phyloP scores from a whole-genome alignment of 345 rosid species.

The Salix suchowensis region DNA sequence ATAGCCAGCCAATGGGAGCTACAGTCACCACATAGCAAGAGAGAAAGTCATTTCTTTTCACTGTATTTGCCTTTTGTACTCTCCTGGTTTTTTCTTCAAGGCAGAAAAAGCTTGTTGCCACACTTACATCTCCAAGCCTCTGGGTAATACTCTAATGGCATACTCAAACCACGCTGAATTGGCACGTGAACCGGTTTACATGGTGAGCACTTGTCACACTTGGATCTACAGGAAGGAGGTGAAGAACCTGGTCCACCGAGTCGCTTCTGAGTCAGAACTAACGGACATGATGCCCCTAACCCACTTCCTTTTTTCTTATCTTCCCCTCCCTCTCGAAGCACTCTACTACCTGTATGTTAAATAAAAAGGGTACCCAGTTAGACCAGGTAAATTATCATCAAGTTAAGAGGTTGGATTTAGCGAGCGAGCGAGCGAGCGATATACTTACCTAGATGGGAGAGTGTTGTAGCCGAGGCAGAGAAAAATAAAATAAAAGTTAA shows the following conservation, averaged over 20 bases:
- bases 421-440: neutral
- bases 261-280: conserved; percentile 37
- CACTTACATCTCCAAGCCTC: conserved; percentile 99
- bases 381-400: too few relatives aligned
- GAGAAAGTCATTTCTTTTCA: neutral
- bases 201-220: conserved; percentile 77
- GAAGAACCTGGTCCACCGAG: conserved; percentile 59
- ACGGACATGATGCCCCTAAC: conserved; percentile 13
- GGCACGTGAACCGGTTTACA: conserved; percentile 89
- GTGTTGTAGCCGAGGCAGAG: conserved; percentile 29
- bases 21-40: neutral
- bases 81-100: conserved; percentile 26
- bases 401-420: neutral
- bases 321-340: conserved; percentile 21
- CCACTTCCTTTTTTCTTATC: conserved; percentile 25
- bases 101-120: conserved; percentile 73
- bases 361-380: neutral
- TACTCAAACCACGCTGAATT: conserved; percentile 61
- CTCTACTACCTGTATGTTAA: conserved; percentile 26
- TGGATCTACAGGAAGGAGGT: conserved; percentile 86
- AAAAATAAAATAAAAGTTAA: conserved; percentile 55
- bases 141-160: conserved; percentile 85
- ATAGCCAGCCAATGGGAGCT: conserved; percentile 1
- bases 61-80: neutral
- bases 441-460: conserved; percentile 33